Evolutionary conservation across 2,329 filamentous ascomycete species (phyloP), one percentile per base, ranked within the genome.

Genomic region (Elsinoe ampelina): DNA sequence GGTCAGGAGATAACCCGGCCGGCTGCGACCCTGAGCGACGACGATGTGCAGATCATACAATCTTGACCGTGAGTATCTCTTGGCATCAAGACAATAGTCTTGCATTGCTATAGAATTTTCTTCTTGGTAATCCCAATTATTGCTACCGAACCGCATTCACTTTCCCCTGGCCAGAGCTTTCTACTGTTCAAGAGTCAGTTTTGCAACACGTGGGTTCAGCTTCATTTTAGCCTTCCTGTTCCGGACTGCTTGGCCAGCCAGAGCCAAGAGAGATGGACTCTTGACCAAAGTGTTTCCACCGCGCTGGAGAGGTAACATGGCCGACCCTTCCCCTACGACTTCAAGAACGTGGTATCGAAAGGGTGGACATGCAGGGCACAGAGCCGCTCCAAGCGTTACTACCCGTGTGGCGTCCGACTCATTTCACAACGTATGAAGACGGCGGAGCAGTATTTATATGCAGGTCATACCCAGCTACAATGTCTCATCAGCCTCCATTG

Each of bases 141-240:
- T 30, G 22, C 26, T 26, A 35, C 10, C 17, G 34, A 26, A 35
- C 45, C 45, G 45, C n/a, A 50, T 30, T 50, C 17, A 15, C 34
- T 30, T 13, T 35, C 15, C 19, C 5, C 45, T 26, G 35, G 26
- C 15, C 34, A 15, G 38, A 26, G 26, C 19, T 20, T 38, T 52
- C 48, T 39, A 39, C 48, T 52, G 32, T 13, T 52, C n/a, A 52
- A 34, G n/a, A 52, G 48, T 34, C 32, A 52, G 32, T 20, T 13
- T 19, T n/a, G 20, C 32, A 39, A 52, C 48, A 52, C 48, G 48
- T 52, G 48, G 15, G 32, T 39, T 17, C 19, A 32, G 19, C 34
- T 39, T 52, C 48, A 52, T 39, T 52, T 52, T 20, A 52, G 30
- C 48, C 48, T 52, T 52, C 48, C 48, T 39, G 32, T 38, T 52